phyloP scores from a whole-genome alignment of 768 basidiomycete genomes.

The Suillus subluteus region DNA sequence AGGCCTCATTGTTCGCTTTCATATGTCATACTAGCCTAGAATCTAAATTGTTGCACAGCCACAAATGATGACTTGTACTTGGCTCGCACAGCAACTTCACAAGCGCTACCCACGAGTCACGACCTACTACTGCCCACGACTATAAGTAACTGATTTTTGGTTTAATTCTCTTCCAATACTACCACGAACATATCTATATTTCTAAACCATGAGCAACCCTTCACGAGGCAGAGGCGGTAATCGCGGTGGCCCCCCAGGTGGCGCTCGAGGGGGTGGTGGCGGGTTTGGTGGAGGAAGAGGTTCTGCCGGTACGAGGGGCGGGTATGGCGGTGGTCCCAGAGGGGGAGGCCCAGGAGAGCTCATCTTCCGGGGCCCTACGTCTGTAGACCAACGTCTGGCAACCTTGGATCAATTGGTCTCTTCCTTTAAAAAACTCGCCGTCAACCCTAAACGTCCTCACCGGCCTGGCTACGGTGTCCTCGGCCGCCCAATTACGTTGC shows the following conservation, averaged over 20 bases:
- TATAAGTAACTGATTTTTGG: not conserved
- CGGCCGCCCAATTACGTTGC: constrained; percentile 44
- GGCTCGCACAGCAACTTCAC: not conserved
- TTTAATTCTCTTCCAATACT: not conserved
- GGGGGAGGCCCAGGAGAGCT: constrained; percentile 29
- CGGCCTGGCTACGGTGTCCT: constrained; percentile 50
- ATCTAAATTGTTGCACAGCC: not conserved
- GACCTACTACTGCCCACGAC: not conserved
- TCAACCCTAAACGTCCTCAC: constrained; percentile 43
- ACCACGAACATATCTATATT: not conserved
- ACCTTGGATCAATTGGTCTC: constrained; percentile 30
- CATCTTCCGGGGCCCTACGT: constrained; percentile 34
- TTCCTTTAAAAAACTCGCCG: constrained; percentile 30
- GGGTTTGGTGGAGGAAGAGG: constrained; percentile 20
- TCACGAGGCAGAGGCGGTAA: constrained; percentile 20
- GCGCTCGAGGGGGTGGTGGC: constrained; percentile 22
- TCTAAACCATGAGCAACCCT: constrained; percentile 2
- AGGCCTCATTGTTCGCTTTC: too few species aligned
- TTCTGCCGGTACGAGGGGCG: constrained; percentile 21
- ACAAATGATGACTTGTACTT: not conserved
- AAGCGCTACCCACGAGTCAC: not conserved
- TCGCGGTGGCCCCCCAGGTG: constrained; percentile 19
- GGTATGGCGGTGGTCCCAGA: constrained; percentile 31
- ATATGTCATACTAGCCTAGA: too few species aligned
- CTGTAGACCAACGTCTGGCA: constrained; percentile 39